Base-by-base conservation (phyloP, 495 filamentous ascomycete genomes). In the Oidiodendron maius region DNA sequence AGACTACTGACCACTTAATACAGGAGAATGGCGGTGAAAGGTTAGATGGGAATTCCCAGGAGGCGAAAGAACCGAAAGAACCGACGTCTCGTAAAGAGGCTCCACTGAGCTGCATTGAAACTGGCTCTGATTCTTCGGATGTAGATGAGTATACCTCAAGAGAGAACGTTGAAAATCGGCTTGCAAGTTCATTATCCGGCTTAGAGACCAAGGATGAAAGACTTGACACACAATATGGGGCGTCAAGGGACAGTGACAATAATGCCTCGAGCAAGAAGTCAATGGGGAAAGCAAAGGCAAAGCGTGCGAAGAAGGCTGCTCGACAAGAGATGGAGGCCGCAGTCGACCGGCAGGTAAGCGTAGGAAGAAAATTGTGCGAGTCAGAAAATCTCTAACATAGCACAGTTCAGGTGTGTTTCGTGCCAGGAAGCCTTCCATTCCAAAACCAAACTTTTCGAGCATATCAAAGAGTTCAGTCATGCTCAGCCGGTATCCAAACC, bases 221-320 rank as follows among this genome's bases (percentile, higher is more conserved):
- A 15, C 35, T 24, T 43, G 51, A 41, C 12, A 28, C 38, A 3
- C 40, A 42, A 17, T 30, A 42, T 9, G 40, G 20, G 2, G 3
- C 44, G 18, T 12, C 18, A 21, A 24, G 15, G 12, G 15, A 17
- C 40, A 15, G 51, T 55, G 34, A 55, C 47, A 36, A 34, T 15
- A 44, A 54, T 59, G 16, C 47, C 42, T 52, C 48, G 28, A 71
- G 22, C 15, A 24, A 35, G 8, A 48, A 26, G 13, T 55, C 53
- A 28, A 51, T 87, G 2, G 91, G 93, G 20, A 95, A 91, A 63
- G 93, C 93, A 8, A 96, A 91, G 61, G 77, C 85, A 50, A 96
- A 88, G 61, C 77, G 87, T 36, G 84, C 87, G 34, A 96, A 89
- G 64, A 88, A 80, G 15, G 64, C 61, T 15, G 51, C 66, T 2